These are phyloP conservation scores for Diplodia mutila DNA, from an alignment of 2,329 filamentous ascomycete species.

Conservation along the genomic window DNA sequence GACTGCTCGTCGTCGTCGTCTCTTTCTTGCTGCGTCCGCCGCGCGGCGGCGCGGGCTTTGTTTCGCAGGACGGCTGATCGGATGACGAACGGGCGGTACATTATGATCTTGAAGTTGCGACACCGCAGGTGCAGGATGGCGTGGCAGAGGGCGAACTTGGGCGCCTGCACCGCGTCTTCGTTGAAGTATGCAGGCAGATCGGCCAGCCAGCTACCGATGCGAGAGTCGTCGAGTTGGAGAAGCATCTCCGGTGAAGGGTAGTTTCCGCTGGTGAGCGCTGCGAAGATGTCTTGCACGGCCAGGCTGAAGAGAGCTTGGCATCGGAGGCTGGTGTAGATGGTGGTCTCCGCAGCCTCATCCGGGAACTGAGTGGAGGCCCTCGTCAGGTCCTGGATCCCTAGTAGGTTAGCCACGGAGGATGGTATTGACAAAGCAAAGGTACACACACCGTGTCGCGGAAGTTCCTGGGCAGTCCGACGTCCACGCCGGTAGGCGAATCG, in stretches of 20 bases:
- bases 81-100: conserved; percentile 54
- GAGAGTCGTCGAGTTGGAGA: conserved; percentile 45
- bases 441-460: conserved; percentile 47
- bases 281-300: conserved; percentile 51
- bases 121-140: conserved; percentile 52
- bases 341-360: conserved; percentile 33
- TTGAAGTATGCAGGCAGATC: conserved; percentile 45
- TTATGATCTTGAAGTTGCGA: conserved; percentile 53
- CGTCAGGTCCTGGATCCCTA: conserved; percentile 8
- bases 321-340: conserved; percentile 51
- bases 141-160: conserved; percentile 46
- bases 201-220: conserved; percentile 46
- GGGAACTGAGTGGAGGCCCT: neutral
- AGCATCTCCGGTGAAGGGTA: conserved; percentile 49
- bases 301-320: conserved; percentile 53
- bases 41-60: neutral
- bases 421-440: neutral
- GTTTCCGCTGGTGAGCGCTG: conserved; percentile 50
- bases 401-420: neutral
- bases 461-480: conserved; percentile 50
- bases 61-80: conserved; percentile 37
- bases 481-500: conserved; percentile 52
- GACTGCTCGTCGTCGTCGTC: neutral
- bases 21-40: neutral
- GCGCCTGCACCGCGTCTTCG: conserved; percentile 37